A percentile compares a stretch with the other conserved stretches of the same genome.
Conservation (phyloP, 2,329 filamentous ascomycete species). For the Xylariaceae sp. region DNA sequence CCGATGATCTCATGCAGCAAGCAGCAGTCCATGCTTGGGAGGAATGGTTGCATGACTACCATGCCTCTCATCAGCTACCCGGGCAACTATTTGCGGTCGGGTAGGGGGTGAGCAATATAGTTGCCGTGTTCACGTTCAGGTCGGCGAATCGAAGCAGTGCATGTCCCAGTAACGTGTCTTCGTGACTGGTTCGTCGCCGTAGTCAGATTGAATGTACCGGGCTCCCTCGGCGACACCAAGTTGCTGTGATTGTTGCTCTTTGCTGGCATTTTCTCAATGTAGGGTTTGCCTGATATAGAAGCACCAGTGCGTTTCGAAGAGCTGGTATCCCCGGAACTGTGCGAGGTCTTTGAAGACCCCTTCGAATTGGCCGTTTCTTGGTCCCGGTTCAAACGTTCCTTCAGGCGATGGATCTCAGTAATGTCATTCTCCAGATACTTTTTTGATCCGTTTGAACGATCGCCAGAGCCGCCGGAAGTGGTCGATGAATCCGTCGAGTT, state of each 20-base stretch:
- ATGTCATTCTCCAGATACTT: slow-evolving; percentile 6
- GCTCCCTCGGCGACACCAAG: slow-evolving; percentile 13
- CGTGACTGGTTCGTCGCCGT: slow-evolving; percentile 4
- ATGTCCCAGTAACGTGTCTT: background rate
- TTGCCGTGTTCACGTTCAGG: slow-evolving; percentile 9
- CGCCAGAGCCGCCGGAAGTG: slow-evolving; percentile 7
- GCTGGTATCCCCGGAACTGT: slow-evolving; percentile 5
- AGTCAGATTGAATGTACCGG: slow-evolving; percentile 10
- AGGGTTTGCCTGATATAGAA: slow-evolving; percentile 8
- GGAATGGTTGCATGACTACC: background rate
- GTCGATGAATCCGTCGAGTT: slow-evolving; percentile 6
- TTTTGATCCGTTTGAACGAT: slow-evolving; percentile 4
- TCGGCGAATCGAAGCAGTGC: slow-evolving; percentile 2
- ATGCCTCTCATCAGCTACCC: background rate
- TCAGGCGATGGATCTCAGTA: slow-evolving; percentile 11
- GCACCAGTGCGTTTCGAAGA: slow-evolving; percentile 8
- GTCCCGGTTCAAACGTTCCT: slow-evolving; percentile 17
- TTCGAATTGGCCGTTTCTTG: slow-evolving; percentile 5
- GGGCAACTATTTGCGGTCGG: slow-evolving; percentile 7
- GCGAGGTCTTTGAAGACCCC: slow-evolving; percentile 11
- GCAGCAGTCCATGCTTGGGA: background rate
- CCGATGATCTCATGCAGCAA: background rate
- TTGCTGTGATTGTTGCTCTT: background rate
- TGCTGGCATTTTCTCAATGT: slow-evolving; percentile 14
- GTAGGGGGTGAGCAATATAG: slow-evolving; percentile 14